Percentiles rank a stretch among this genome's conserved stretches.
These are phyloP conservation scores for Lentinula novae-zelandiae DNA, from an alignment of 1,284 basidiomycete species.

Conservation along the genomic window DNA sequence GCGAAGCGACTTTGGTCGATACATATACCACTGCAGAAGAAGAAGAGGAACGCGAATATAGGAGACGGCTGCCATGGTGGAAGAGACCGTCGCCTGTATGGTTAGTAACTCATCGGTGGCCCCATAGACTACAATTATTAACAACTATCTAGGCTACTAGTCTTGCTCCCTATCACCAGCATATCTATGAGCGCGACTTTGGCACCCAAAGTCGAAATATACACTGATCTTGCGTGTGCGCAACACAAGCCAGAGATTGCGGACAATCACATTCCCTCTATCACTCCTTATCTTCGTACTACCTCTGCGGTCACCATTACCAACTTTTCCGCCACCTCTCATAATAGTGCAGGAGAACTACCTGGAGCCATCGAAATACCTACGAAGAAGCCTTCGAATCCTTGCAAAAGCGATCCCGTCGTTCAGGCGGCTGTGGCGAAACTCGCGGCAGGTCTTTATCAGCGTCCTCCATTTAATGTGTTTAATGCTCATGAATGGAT, in stretches of 20 bases:
- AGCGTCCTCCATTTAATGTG: not conserved
- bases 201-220: constrained; percentile 66
- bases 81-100: constrained; percentile 65
- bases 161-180: constrained; percentile 47
- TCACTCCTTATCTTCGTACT: constrained; percentile 6
- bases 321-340: not conserved
- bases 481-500: not conserved
- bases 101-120: constrained; percentile 35
- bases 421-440: constrained; percentile 73
- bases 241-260: constrained; percentile 51
- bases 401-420: constrained; percentile 67
- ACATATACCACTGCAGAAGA: constrained; percentile 16
- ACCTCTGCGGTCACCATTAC: not conserved
- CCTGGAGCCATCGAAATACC: constrained; percentile 7
- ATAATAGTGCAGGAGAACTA: not conserved
- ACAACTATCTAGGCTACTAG: constrained; percentile 48
- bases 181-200: constrained; percentile 51
- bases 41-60: constrained; percentile 23
- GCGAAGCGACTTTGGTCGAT: constrained; percentile 33
- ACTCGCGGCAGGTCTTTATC: constrained; percentile 54
- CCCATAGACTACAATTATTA: not conserved
- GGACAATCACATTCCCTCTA: constrained; percentile 17
- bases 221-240: constrained; percentile 52
- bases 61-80: constrained; percentile 56
- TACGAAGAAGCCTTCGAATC: constrained; percentile 16